phyloP scores from a whole-genome alignment of 208 protist genomes.

The Crithidia expoeki region DNA sequence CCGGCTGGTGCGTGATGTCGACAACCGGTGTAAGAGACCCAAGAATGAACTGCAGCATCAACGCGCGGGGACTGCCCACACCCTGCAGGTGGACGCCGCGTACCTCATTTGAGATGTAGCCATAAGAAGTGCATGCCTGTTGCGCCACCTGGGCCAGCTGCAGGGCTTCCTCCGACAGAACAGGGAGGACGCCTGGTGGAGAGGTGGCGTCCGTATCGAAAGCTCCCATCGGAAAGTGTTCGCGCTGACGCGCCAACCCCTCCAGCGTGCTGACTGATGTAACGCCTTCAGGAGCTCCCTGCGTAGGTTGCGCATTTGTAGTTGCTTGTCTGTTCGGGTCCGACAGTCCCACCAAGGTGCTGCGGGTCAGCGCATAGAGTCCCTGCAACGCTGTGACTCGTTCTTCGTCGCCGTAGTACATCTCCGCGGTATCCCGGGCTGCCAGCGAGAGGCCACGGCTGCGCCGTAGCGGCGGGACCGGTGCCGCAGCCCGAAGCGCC shows the following conservation, averaged over 20 bases:
- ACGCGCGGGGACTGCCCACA: constrained; percentile 48
- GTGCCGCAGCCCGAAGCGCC: constrained; percentile 41
- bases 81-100: constrained; percentile 77
- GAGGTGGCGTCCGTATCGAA: constrained; percentile 5
- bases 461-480: constrained; percentile 40
- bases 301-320: too few relatives aligned
- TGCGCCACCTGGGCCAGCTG: constrained; percentile 48
- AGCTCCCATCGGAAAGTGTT: background rate
- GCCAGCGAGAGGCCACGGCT: constrained; percentile 73
- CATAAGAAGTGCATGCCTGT: constrained; percentile 53
- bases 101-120: constrained; percentile 70
- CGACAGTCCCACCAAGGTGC: constrained; percentile 18
- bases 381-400: constrained; percentile 26
- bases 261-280: background rate
- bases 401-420: constrained; percentile 36
- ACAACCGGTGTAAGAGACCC: constrained; percentile 53
- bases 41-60: constrained; percentile 73
- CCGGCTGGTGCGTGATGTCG: constrained; percentile 12
- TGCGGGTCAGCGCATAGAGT: constrained; percentile 23
- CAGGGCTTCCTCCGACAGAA: constrained; percentile 42
- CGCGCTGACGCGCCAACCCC: background rate
- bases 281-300: background rate
- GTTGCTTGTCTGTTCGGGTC: background rate
- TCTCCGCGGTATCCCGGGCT: constrained; percentile 48
- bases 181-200: constrained; percentile 12